Evolutionary conservation across 805 yeast species (phyloP), one percentile per base, ranked within the genome.

Genomic region (Komagataella populi): DNA sequence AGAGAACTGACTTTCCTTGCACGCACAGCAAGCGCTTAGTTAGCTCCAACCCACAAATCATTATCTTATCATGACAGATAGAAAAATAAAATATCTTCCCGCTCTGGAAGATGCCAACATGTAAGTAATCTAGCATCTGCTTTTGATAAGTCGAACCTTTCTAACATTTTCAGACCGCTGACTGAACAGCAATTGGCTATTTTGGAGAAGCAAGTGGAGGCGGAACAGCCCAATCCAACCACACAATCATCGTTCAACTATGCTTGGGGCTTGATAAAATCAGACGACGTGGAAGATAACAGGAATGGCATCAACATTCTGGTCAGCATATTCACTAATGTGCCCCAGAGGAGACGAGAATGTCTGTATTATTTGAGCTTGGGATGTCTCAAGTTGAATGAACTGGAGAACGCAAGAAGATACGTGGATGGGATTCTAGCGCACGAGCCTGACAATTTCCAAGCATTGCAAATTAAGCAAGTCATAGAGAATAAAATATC

Each of bases 221-320:
- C 83, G 1, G 98, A 93, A 63, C 82, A 85, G 36, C 95, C 93
- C 4, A 71, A 76, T 45, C 89, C 87, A 0, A 74, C 90, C 0
- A 75, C 86, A 0, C 97, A 89, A 64, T 83, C 96, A 2, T 78
- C 81, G 53, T 93, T 93, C 74, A 93, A 95, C 66, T 87, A 86
- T 59, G 95, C 97, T 0, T 93, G 99, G 99, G 99, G 95, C 3
- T 71, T 93, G 49, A 78, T 95, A 55, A 90, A 88, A 64, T 81
- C 95, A 1, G 62, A 66, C 49, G 72, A 74, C 49, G 70, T 72
- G 20, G 74, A 71, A 45, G 84, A 86, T 55, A 95, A 87, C 61
- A 74, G 84, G 58, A 73, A 83, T 49, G 99, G 98, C 0, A 80
- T 93, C 16, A 81, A 78, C 51, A 72, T 91, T 24, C 70, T 93